Conservation (phyloP, 2,329 filamentous ascomycete species). For the Tolypocladium pustulatum region DNA sequence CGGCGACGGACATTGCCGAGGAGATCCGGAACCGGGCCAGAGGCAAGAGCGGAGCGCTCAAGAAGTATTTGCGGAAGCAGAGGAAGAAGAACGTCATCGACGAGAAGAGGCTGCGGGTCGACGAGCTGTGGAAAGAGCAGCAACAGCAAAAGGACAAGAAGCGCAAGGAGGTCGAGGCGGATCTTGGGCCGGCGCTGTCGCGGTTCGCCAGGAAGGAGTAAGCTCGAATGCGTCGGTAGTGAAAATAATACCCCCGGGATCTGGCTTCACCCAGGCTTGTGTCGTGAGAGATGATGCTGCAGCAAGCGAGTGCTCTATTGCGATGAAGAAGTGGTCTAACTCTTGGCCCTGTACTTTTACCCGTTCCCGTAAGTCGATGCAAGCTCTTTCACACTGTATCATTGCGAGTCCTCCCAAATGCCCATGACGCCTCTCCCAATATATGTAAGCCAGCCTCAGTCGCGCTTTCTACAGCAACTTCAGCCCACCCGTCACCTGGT, state of each 20-base stretch:
- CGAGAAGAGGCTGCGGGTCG: slow-evolving; percentile 79
- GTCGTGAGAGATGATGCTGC: not conserved
- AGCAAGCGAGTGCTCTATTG: not conserved
- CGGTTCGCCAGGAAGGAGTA: slow-evolving; percentile 69
- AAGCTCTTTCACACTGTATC: not conserved
- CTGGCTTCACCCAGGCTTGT: not conserved
- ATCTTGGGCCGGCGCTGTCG: slow-evolving; percentile 75
- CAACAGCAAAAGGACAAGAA: slow-evolving; percentile 56
- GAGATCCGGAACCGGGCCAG: slow-evolving; percentile 67
- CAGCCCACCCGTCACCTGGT: slow-evolving; percentile 73
- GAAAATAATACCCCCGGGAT: slow-evolving; percentile 9
- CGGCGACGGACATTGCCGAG: slow-evolving; percentile 44
- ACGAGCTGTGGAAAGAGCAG: slow-evolving; percentile 69
- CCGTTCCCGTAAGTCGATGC: not conserved
- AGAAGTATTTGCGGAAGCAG: slow-evolving; percentile 86
- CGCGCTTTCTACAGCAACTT: slow-evolving; percentile 56
- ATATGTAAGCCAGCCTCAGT: not conserved
- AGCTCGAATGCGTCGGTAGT: slow-evolving; percentile 1
- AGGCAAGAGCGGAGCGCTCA: slow-evolving; percentile 80
- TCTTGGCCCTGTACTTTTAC: not conserved
- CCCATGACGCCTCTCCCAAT: not conserved
- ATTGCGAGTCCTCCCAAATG: not conserved
- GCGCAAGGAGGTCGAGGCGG: slow-evolving; percentile 52
- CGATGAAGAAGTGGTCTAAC: not conserved
- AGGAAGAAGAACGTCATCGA: slow-evolving; percentile 90